These are phyloP conservation scores for Mycena indigotica DNA, from an alignment of 768 basidiomycete species.

Conservation along the genomic window DNA sequence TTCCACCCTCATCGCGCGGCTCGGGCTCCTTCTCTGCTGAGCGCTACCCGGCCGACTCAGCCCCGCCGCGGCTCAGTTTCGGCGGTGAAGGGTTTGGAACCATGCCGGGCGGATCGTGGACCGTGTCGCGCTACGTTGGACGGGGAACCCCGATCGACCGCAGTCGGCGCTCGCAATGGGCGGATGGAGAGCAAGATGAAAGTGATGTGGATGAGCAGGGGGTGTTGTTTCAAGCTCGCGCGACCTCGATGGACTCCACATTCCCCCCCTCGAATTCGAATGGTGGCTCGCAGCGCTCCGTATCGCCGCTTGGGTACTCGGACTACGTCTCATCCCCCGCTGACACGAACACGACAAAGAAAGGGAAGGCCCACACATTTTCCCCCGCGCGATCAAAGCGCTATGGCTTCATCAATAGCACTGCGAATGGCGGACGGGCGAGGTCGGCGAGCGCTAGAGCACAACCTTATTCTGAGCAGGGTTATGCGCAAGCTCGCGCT, in stretches of 20 bases:
- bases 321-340: slow-evolving; percentile 35
- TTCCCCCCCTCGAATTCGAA: slow-evolving; percentile 26
- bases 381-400: slow-evolving; percentile 28
- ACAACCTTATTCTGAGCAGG: background rate
- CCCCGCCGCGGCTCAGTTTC: slow-evolving; percentile 21
- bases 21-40: slow-evolving; percentile 41
- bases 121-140: slow-evolving; percentile 45
- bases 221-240: slow-evolving; percentile 41
- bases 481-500: slow-evolving; percentile 8
- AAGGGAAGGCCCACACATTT: slow-evolving; percentile 14
- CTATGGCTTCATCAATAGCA: slow-evolving; percentile 32
- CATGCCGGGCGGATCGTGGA: slow-evolving; percentile 44
- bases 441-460: slow-evolving; percentile 6
- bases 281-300: slow-evolving; percentile 33
- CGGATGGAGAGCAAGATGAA: slow-evolving; percentile 29
- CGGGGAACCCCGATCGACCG: slow-evolving; percentile 53
- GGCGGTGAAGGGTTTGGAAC: slow-evolving; percentile 12
- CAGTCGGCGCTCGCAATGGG: slow-evolving; percentile 48
- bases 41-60: slow-evolving; percentile 30
- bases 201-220: slow-evolving; percentile 44
- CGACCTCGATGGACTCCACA: slow-evolving; percentile 36
- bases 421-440: slow-evolving; percentile 6
- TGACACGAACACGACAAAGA: slow-evolving; percentile 27
- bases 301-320: slow-evolving; percentile 42
- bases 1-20: slow-evolving; percentile 35